phyloP scores from a whole-genome alignment of 257 asterid species.

The Gentiana dahurica region DNA sequence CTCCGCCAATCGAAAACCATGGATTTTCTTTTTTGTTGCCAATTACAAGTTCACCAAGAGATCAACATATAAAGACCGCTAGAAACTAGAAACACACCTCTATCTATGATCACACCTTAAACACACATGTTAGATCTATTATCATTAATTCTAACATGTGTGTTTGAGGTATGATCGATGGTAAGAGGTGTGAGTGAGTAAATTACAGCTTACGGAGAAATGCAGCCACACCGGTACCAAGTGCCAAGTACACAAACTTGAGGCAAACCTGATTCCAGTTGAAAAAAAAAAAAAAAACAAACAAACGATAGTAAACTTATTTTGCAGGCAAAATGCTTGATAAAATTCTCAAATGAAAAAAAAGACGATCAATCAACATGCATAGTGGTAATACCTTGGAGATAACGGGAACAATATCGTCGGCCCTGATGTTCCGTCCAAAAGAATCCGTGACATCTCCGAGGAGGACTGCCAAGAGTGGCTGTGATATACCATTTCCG shows the following conservation, averaged over 20 bases:
- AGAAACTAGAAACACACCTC: not conserved
- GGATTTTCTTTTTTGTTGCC: not conserved
- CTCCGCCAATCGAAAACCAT: conserved; percentile 23
- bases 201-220: conserved; percentile 18
- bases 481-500: conserved; percentile 41
- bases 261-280: conserved; percentile 31
- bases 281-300: not conserved
- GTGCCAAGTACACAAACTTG: conserved; percentile 44
- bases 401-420: conserved; percentile 19
- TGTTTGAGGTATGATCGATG: no score
- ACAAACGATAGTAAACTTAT: not conserved
- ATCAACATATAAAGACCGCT: no score
- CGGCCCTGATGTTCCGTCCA: conserved; percentile 19
- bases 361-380: not conserved
- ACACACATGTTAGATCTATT: no score
- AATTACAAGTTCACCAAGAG: no score
- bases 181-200: no score
- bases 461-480: conserved; percentile 40
- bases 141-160: no score
- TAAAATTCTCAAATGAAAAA: no score
- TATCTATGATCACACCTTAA: no score
- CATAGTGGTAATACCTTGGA: conserved; percentile 32
- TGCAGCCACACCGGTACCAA: conserved; percentile 46
- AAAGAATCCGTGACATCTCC: conserved; percentile 50
- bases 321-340: not conserved